Evolutionary conservation across 768 basidiomycete species (phyloP).

Genomic region (Lentinula boryana): DNA sequence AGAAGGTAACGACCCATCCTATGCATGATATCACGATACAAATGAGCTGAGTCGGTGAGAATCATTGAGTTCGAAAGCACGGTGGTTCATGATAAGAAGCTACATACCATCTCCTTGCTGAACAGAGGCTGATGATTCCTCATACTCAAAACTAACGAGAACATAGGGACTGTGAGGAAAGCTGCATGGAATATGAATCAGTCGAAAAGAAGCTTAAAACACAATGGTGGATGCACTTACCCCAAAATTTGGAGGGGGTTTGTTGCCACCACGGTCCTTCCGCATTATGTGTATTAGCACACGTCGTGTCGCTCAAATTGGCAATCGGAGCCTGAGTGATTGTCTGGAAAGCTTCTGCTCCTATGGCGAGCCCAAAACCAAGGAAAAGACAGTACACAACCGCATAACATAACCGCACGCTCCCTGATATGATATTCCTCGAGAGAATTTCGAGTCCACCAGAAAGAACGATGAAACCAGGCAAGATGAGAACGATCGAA

Average conservation of each 20-base stretch:
- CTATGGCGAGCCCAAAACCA: constrained; percentile 80
- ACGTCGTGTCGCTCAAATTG: constrained; percentile 56
- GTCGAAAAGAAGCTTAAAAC: not conserved
- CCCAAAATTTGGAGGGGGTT: constrained; percentile 70
- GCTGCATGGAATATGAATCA: constrained; percentile 26
- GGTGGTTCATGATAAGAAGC: not conserved
- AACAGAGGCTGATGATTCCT: constrained; percentile 57
- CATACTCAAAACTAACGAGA: constrained; percentile 59
- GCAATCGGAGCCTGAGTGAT: constrained; percentile 42
- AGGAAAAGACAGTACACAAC: constrained; percentile 74
- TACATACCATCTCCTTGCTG: constrained; percentile 48
- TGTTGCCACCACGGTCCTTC: constrained; percentile 67
- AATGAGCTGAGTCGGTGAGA: constrained; percentile 26
- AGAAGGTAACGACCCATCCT: constrained; percentile 80
- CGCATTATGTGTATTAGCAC: constrained; percentile 47
- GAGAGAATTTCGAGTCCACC: constrained; percentile 78
- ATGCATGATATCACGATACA: constrained; percentile 55
- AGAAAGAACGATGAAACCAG: constrained; percentile 65
- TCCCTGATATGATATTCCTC: constrained; percentile 78
- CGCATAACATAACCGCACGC: constrained; percentile 76
- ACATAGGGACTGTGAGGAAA: constrained; percentile 68
- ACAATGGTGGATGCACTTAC: constrained; percentile 26
- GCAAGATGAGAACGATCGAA: constrained; percentile 75
- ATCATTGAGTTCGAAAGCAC: not conserved
- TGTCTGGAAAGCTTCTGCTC: constrained; percentile 59